Evolutionary conservation across 2,329 filamentous ascomycete species (phyloP), one percentile per base, ranked within the genome.

Genomic region (Stemphylium vesicarium): DNA sequence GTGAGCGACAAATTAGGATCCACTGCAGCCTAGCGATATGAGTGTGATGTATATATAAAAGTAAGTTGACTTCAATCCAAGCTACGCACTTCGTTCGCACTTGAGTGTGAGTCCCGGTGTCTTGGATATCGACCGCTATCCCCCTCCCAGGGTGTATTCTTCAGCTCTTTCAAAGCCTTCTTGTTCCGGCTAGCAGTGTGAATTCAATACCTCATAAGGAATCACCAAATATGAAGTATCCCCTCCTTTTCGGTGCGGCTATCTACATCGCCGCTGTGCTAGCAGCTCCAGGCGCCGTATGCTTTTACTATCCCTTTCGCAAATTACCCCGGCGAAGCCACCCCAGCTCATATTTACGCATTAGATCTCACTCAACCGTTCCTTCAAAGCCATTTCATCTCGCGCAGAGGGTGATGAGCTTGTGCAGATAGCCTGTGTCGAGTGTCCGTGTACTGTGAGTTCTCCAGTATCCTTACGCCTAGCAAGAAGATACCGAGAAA

Each of bases 381-480:
- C 52, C 7, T 54, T 54, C 46, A 54, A 50, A 35, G 40, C 52
- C 6, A 18, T 54, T 2, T 26, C 35, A 20, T 16, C 22, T 6
- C 46, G 46, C 22, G 44, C n/a, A 6, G 46, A 54, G 9, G 36
- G 33, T 6, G 39, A 44, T n/a, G 41, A 20, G 16, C 10, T 33
- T 8, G 16, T 39, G 12, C 51, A 50, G n/a, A 43, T 54, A 15
- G 51, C 39, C 18, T 54, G 51, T 10, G 10, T 54, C 7, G 45
- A 54, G 46, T 54, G 51, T 36, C 51, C 51, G 2, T 54, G 51
- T 16, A 5, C 10, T 44, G 46, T 54, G 43, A 36, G 52, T 40
- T 6, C 32, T 16, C 13, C 29, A 18, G 8, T 36, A 13, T 36
- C 20, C 12, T n/a, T 22, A 18, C 20, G 2, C 15, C 12, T 13